These are phyloP conservation scores for Chlorella sp. DNA, from an alignment of 139 green algal species.

Conservation along the genomic window DNA sequence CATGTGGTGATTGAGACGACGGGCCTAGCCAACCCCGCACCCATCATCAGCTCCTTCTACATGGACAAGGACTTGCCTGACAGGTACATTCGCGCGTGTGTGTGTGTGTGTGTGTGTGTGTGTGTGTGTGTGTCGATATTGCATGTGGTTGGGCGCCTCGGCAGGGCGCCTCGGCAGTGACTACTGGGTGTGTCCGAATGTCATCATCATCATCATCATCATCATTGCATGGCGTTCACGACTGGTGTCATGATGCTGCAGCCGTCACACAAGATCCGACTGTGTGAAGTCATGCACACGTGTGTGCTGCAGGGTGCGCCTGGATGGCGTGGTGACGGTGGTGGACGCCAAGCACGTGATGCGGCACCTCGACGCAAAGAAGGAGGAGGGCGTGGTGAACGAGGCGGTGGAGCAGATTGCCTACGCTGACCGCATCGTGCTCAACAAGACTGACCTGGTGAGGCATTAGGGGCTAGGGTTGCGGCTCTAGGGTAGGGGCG, in stretches of 20 bases:
- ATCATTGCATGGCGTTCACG: no score
- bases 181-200: no score
- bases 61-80: constrained; percentile 55
- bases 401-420: constrained; percentile 94
- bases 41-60: constrained; percentile 93
- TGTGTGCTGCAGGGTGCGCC: constrained; percentile 44
- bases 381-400: constrained; percentile 69
- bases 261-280: no score
- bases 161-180: no score
- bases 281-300: no score
- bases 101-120: no score
- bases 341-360: constrained; percentile 61
- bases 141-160: no score
- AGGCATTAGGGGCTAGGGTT: no score
- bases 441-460: constrained; percentile 94
- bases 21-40: constrained; percentile 86
- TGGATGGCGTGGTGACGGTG: constrained; percentile 80
- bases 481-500: no score
- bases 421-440: constrained; percentile 88
- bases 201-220: no score
- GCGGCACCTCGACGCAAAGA: constrained; percentile 53
- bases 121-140: no score
- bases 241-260: no score
- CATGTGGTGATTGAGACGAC: constrained; percentile 97
- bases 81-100: constrained; percentile 8